phyloP scores from a whole-genome alignment of 768 basidiomycete genomes.

The Cystobasidiopsis lactophilus region DNA sequence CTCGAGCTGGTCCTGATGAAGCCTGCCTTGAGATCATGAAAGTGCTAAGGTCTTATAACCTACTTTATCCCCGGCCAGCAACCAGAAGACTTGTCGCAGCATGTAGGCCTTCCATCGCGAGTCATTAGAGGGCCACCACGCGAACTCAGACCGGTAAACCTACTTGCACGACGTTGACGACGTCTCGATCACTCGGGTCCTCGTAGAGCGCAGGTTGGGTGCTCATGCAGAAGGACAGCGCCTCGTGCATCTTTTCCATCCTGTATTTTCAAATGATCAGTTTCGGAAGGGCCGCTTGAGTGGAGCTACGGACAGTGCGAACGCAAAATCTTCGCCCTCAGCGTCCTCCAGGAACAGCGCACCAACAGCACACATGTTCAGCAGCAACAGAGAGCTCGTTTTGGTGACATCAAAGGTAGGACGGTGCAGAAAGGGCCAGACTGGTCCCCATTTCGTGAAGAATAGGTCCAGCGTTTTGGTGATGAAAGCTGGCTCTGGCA shows the following conservation, averaged over 20 bases:
- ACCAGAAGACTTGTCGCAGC: background rate
- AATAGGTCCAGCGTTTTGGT: too few species aligned
- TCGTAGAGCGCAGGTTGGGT: background rate
- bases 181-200: background rate
- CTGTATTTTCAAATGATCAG: too few species aligned
- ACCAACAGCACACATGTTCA: background rate
- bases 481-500: background rate
- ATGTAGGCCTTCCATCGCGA: background rate
- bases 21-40: background rate
- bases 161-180: background rate
- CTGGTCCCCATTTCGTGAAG: background rate
- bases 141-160: background rate
- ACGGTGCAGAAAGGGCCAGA: background rate
- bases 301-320: too few species aligned
- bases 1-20: background rate
- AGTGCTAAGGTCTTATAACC: background rate
- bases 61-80: background rate
- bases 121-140: too few species aligned
- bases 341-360: background rate
- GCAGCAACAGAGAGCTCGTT: background rate
- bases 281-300: too few species aligned
- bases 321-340: background rate
- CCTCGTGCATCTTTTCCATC: conserved; percentile 2
- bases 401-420: background rate
- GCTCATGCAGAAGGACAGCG: background rate